Evolutionary conservation across 106 monocot genomes (phyloP), one percentile per base, ranked within the genome.

Genomic region (Amphibolis antarctica): DNA sequence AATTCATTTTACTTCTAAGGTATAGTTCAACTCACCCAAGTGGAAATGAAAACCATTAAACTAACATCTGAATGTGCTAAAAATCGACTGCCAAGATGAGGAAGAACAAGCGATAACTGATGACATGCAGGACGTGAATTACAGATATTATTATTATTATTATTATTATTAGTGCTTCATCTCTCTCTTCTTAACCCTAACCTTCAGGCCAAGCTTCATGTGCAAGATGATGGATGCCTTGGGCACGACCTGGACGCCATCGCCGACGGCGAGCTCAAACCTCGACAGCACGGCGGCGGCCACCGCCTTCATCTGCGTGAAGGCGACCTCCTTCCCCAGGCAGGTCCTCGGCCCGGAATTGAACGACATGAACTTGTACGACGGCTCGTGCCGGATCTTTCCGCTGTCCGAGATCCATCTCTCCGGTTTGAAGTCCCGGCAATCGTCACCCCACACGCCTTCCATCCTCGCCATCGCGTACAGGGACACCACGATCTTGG

Each of bases 331-430:
- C 60, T 86, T 92, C 27, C 86, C 86, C 50, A 86, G 43, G 56
- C 92, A 92, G 31, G 75, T 87, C 72, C 92, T 76, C 18, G 86
- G 86, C 12, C 92, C 92, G 7, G 78, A 69, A 49, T 79, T 87
- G 66, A 92, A 92, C 5, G 86, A 54, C 44, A 84, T 7, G 60
- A 92, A 92, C 77, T 87, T 87, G 53, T 81, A 79, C 5, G 81
- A 72, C 0, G 86, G 86, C 75, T 84, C 86, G 51, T 82, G 62
- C 60, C 60, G 50, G 30, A 92, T 1, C 66, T 29, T 31, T n/a
- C 60, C 60, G 19, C 31, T 85, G 43, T 62, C 71, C 53, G 75
- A 36, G 23, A 87, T 66, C 89, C 89, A 89, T 53, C 89, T 52
- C 66, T 85, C 89, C 13, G 89, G 89, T 58, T 42, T 77, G 59